Evolutionary conservation across 2,329 filamentous ascomycete genomes (phyloP).

Genomic region (Tolypocladium cylindrosporum): DNA sequence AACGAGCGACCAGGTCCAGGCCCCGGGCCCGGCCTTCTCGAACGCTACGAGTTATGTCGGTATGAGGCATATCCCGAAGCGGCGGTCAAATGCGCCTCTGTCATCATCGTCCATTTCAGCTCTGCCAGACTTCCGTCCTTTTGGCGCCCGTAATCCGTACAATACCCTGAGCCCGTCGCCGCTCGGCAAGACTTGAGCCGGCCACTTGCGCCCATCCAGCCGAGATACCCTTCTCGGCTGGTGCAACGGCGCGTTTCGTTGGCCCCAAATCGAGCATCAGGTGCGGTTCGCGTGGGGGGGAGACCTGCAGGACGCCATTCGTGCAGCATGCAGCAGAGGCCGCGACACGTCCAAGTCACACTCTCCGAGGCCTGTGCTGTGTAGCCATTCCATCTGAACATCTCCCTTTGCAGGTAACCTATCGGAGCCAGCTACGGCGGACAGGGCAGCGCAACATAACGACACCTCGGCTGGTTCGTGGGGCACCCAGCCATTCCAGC

Average conservation of each 20-base stretch:
- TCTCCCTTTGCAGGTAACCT: background rate
- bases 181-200: background rate
- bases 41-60: background rate
- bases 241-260: background rate
- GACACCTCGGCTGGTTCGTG: background rate
- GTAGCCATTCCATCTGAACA: background rate
- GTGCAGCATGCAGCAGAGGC: background rate
- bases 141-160: background rate
- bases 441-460: background rate
- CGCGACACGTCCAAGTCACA: background rate
- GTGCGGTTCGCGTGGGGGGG: background rate
- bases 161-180: background rate
- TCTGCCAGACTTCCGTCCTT: background rate
- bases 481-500: background rate
- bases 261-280: background rate
- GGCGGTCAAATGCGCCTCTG: background rate
- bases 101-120: background rate
- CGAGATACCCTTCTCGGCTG: background rate
- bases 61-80: background rate
- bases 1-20: background rate
- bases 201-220: background rate
- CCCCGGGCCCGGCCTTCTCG: background rate
- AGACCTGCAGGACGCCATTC: background rate
- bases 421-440: background rate
- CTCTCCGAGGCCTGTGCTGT: background rate